Evolutionary conservation across 331 rosid genomes (phyloP).

Genomic region (Telfairia occidentalis): DNA sequence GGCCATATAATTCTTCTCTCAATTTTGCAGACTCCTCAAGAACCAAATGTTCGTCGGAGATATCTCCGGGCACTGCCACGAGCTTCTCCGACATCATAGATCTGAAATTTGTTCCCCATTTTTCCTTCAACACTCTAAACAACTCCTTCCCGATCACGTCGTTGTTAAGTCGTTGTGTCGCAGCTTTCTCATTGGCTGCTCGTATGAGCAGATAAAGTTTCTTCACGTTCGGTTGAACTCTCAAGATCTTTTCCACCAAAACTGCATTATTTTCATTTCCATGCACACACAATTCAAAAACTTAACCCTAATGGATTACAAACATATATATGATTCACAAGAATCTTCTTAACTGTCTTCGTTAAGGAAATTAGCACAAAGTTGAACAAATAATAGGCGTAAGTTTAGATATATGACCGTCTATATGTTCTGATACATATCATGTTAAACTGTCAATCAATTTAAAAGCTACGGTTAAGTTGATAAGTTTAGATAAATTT

Average conservation of each 20-base stretch:
- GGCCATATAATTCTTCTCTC: conserved; percentile 30
- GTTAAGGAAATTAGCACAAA: no score
- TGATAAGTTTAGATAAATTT: not conserved
- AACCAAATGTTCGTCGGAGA: conserved; percentile 35
- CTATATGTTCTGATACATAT: no score
- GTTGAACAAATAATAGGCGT: no score
- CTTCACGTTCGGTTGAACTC: conserved; percentile 80
- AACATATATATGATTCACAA: no score
- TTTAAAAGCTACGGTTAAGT: not conserved
- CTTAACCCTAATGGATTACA: no score
- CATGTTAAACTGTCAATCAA: no score
- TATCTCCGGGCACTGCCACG: conserved; percentile 51
- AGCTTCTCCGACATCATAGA: conserved; percentile 42
- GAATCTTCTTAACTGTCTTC: no score
- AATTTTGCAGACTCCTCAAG: conserved; percentile 27
- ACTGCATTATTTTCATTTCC: conserved; percentile 31
- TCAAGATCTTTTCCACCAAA: conserved; percentile 62
- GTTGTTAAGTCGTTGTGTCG: conserved; percentile 42
- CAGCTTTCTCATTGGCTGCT: conserved; percentile 45
- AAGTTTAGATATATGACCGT: no score
- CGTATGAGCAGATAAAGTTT: conserved; percentile 66
- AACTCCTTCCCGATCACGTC: conserved; percentile 66
- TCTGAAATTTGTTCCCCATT: conserved; percentile 31
- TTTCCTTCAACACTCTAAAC: conserved; percentile 42
- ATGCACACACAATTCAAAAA: no score